phyloP scores from a whole-genome alignment of 140 eudicot species.

The Senecio squalidus region DNA sequence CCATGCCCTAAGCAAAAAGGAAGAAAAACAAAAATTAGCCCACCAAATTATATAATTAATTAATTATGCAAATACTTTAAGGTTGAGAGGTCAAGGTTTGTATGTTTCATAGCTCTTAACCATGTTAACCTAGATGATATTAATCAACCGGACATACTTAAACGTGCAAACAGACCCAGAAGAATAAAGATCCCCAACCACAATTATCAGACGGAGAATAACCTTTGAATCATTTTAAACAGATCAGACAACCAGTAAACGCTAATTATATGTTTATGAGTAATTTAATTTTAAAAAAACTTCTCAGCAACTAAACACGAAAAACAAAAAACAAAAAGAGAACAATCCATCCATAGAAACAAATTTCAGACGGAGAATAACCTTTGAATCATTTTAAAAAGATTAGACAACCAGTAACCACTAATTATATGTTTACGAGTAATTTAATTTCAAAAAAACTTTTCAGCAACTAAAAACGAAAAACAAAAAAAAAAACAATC shows the following conservation, averaged over 20 bases:
- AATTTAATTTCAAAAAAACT: too few species aligned
- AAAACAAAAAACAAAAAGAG: too few species aligned
- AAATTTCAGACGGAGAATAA: too few species aligned
- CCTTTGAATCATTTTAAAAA: not conserved
- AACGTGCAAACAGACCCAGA: not conserved
- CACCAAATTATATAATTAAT: not conserved
- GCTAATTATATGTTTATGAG: too few species aligned
- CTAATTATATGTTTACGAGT: too few species aligned
- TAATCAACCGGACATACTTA: not conserved
- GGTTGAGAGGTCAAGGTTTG: too few species aligned
- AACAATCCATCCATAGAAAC: not conserved
- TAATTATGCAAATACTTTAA: not conserved
- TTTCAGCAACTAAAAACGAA: too few species aligned
- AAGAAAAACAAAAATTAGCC: not conserved
- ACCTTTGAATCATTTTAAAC: not conserved
- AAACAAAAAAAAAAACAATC: too few species aligned
- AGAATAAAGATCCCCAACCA: not conserved
- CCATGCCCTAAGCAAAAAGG: conserved; percentile 61
- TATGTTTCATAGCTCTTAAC: too few species aligned
- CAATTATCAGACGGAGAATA: too few species aligned
- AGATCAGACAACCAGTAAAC: not conserved
- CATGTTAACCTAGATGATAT: not conserved
- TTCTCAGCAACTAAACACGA: too few species aligned
- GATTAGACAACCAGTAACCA: not conserved
- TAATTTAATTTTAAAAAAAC: too few species aligned